Base-by-base conservation (phyloP, 2,329 filamentous ascomycete species). In the Fusarium vanettenii region DNA sequence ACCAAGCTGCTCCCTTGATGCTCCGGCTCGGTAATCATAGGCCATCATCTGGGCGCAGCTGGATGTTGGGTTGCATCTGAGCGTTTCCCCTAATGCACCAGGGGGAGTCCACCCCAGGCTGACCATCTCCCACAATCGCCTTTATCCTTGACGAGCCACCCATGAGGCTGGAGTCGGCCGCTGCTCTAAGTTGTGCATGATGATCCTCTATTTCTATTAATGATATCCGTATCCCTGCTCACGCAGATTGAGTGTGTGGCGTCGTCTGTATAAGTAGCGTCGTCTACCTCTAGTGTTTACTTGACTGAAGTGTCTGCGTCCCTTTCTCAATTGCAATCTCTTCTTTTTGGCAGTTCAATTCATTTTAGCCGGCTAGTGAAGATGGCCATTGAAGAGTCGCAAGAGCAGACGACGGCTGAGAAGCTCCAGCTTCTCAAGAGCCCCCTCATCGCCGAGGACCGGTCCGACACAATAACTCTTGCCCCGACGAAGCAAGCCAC, bases 341-440 rank as follows among this genome's bases (percentile, higher is more conserved):
- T n/a, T 33, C 25, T 25, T 10, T 33, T 37, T 18, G 14, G 31
- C 48, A 13, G 39, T 43, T 27, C 60, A 41, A 25, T 29, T 63
- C 39, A 43, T 37, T 68, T 35, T 48, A 33, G 64, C 56, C 31
- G 45, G 41, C 37, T 20, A 25, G 35, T 10, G 20, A 72, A 35
- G 63, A 80, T 81, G 79, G 20, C 66, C 5, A 64, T 45, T 14
- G 52, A 72, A 48, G 41, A 75, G 14, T 4, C 33, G 20, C 39
- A 33, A 41, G 57, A 68, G 45, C 43, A n/a, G 43, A 67, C 52
- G 3, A 16, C 70, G 64, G 64, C 67, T 18, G 74, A 78, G 62
- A 82, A 80, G 71, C 80, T 83, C 10, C 76, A 76, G 56, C 73
- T 83, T 27, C 71, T 83, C 69, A 81, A 80, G 66, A 82, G 80